Conservation (phyloP, 208 protist species). For the Leishmania tarentolae region DNA sequence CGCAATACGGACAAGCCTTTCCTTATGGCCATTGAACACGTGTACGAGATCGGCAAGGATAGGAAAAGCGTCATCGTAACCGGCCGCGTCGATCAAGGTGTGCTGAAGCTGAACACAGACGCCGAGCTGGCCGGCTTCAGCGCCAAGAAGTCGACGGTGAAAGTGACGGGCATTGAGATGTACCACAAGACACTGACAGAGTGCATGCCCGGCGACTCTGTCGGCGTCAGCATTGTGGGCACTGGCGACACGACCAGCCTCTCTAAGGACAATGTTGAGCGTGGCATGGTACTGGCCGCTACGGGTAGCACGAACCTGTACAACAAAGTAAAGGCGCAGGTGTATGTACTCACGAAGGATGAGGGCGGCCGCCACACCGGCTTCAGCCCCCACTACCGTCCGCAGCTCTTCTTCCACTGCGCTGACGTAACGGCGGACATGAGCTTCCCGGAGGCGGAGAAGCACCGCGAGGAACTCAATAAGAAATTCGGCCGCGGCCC, state of each 20-base stretch:
- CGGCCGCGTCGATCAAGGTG: slow-evolving; percentile 93
- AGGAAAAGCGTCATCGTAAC: slow-evolving; percentile 97
- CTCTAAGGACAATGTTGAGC: slow-evolving; percentile 96
- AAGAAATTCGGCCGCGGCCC: slow-evolving; percentile 83
- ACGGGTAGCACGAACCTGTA: slow-evolving; percentile 93
- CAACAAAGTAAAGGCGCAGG: slow-evolving; percentile 95
- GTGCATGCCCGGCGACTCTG: slow-evolving; percentile 97
- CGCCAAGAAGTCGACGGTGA: slow-evolving; percentile 83
- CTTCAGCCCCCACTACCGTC: slow-evolving; percentile 97
- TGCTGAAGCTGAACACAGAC: slow-evolving; percentile 95
- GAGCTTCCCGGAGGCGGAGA: slow-evolving; percentile 91
- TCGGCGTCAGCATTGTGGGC: slow-evolving; percentile 95
- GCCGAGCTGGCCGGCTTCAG: slow-evolving; percentile 96
- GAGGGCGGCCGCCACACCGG: slow-evolving; percentile 99
- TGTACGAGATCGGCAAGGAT: slow-evolving; percentile 93
- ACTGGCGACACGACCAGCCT: slow-evolving; percentile 83
- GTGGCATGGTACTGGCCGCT: slow-evolving; percentile 95
- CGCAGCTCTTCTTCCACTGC: slow-evolving; percentile 98
- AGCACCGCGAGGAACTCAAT: slow-evolving; percentile 63
- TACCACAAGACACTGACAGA: slow-evolving; percentile 97
- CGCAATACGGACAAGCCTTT: slow-evolving; percentile 97
- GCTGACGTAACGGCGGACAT: slow-evolving; percentile 97
- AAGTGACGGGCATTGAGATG: slow-evolving; percentile 96
- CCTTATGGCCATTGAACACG: slow-evolving; percentile 97
- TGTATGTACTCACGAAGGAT: slow-evolving; percentile 98